Evolutionary conservation across 345 rosid species (phyloP).

Genomic region (Dipteronia sinensis): DNA sequence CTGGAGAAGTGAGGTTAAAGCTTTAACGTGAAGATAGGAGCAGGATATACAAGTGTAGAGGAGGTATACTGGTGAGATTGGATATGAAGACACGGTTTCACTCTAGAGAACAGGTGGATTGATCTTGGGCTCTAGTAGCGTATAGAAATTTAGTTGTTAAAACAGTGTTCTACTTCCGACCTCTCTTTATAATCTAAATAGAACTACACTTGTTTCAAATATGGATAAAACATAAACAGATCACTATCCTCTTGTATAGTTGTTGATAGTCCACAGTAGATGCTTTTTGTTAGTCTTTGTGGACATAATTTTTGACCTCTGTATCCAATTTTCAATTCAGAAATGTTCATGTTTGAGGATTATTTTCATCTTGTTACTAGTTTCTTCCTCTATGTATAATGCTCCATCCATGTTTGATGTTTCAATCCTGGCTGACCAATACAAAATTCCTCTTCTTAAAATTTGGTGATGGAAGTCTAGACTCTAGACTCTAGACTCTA

Average conservation of each 20-base stretch:
- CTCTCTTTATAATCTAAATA: neutral
- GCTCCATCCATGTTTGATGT: neutral
- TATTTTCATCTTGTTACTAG: neutral
- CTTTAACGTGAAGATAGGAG: neutral
- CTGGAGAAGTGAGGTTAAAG: constrained; percentile 10
- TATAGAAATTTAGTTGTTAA: too few relatives aligned
- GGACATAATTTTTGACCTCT: neutral
- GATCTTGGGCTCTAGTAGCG: too few relatives aligned
- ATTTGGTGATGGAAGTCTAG: too few relatives aligned
- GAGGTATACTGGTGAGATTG: neutral
- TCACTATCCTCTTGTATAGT: neutral
- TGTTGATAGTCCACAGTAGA: neutral
- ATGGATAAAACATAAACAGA: neutral
- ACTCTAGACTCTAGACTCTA: too few relatives aligned
- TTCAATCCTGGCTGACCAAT: neutral
- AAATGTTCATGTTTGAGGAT: neutral
- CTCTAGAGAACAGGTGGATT: neutral
- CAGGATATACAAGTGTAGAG: neutral
- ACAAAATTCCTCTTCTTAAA: too few relatives aligned
- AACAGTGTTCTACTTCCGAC: too few relatives aligned
- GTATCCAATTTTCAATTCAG: neutral
- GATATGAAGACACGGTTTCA: neutral
- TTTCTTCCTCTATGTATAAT: neutral
- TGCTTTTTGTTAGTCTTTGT: neutral
- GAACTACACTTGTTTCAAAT: neutral